Evolutionary conservation across 257 asterid genomes (phyloP).

Genomic region (Forsythia viridissima): DNA sequence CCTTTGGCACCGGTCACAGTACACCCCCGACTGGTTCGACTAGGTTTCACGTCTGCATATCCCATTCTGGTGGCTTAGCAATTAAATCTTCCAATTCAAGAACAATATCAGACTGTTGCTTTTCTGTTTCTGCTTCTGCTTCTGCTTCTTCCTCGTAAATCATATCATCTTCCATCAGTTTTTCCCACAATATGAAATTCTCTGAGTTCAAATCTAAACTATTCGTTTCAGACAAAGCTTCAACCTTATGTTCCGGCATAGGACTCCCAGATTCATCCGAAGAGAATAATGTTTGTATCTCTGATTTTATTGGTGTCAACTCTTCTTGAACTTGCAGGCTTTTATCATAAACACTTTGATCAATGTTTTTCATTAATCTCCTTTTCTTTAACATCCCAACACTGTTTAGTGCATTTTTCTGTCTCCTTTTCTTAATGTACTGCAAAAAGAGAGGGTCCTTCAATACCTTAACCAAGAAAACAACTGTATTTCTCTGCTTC

Average conservation of each 20-base stretch:
- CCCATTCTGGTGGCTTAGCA: conserved; percentile 24
- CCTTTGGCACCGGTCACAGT: conserved; percentile 4
- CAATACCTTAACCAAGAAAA: conserved; percentile 36
- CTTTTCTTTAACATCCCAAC: neutral
- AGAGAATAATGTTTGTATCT: conserved; percentile 41
- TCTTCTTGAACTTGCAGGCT: conserved; percentile 32
- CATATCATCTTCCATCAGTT: conserved; percentile 87
- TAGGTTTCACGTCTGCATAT: neutral
- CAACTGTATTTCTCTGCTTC: conserved; percentile 27
- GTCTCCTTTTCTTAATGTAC: conserved; percentile 24
- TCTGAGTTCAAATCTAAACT: conserved; percentile 42
- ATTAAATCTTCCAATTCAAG: conserved; percentile 38
- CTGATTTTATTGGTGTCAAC: conserved; percentile 38
- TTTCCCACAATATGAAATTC: conserved; percentile 85
- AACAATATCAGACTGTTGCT: conserved; percentile 31
- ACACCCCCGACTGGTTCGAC: neutral
- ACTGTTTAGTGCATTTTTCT: neutral
- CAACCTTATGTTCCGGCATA: conserved; percentile 26
- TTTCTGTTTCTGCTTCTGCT: conserved; percentile 6
- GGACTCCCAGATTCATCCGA: conserved; percentile 51
- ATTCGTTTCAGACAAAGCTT: conserved; percentile 22
- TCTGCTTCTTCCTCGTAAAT: conserved; percentile 53
- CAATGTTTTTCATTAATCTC: neutral
- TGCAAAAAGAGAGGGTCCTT: conserved; percentile 29
- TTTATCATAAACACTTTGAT: neutral